phyloP scores from a whole-genome alignment of 1,284 basidiomycete species.

The Fomitopsis schrenkii region DNA sequence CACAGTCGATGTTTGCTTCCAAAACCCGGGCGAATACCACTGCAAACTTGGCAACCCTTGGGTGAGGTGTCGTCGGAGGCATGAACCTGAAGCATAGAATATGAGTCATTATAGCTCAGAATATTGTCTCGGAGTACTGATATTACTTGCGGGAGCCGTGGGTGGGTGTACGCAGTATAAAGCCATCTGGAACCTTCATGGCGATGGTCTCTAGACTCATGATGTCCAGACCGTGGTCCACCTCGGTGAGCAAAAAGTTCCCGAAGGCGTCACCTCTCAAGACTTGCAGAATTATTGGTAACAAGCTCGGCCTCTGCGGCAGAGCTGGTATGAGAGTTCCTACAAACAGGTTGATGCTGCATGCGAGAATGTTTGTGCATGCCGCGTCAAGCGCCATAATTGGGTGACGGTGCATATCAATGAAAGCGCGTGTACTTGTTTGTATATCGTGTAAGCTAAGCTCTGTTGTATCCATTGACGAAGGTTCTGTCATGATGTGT shows the following conservation, averaged over 20 bases:
- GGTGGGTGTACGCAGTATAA: conserved; percentile 27
- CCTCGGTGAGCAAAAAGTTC: conserved; percentile 31
- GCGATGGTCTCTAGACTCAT: conserved; percentile 33
- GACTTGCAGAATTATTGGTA: not conserved
- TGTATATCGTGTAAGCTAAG: not conserved
- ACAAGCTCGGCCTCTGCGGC: not conserved
- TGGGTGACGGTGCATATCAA: not conserved
- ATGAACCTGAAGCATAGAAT: conserved; percentile 27
- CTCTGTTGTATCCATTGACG: not conserved
- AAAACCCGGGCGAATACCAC: conserved; percentile 28
- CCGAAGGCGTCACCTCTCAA: not conserved
- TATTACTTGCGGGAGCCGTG: conserved; percentile 17
- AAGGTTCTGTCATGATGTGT: not conserved
- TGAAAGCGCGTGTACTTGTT: not conserved
- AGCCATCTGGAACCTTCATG: conserved; percentile 24
- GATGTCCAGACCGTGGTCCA: conserved; percentile 34
- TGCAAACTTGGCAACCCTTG: conserved; percentile 21
- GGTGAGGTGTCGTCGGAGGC: conserved; percentile 34
- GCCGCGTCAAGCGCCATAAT: not conserved
- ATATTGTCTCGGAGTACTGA: not conserved
- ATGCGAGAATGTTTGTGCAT: conserved; percentile 18
- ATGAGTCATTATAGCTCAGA: not conserved
- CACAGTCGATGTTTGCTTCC: conserved; percentile 15
- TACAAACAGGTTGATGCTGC: conserved; percentile 27
- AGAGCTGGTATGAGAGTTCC: not conserved